A percentile compares a stretch with the other conserved stretches of the same genome.
These are phyloP conservation scores for Dipodascus albidus DNA, from an alignment of 805 yeast genomes.

Conservation along the genomic window DNA sequence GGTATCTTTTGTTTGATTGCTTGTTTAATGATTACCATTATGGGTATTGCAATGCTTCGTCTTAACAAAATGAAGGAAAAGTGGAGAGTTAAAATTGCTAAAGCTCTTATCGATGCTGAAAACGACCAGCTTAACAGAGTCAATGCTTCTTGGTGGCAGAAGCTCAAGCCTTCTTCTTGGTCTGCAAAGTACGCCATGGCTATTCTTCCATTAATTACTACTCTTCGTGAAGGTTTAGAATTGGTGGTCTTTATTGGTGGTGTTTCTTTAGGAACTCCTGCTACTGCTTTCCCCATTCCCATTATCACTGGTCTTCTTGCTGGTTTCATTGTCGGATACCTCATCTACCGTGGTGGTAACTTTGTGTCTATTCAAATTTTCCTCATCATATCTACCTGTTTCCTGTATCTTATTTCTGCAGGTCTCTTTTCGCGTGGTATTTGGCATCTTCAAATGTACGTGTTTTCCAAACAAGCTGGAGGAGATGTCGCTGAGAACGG, in stretches of 20 bases:
- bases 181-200: constrained; percentile 53
- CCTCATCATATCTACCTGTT: constrained; percentile 63
- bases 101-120: constrained; percentile 23
- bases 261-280: constrained; percentile 62
- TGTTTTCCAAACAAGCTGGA: constrained; percentile 66
- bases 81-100: constrained; percentile 57
- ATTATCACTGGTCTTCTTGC: constrained; percentile 43
- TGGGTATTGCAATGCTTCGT: constrained; percentile 78
- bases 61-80: constrained; percentile 73
- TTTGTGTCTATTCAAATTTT: constrained; percentile 66
- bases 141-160: not conserved
- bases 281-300: constrained; percentile 53
- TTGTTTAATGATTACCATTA: constrained; percentile 63
- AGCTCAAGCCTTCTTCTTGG: constrained; percentile 5
- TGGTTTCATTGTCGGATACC: constrained; percentile 54
- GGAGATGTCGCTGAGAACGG: constrained; percentile 82
- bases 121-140: constrained; percentile 9
- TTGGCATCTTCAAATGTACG: constrained; percentile 79
- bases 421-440: constrained; percentile 84
- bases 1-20: constrained; percentile 72
- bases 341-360: constrained; percentile 68
- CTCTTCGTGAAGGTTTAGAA: constrained; percentile 81
- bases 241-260: constrained; percentile 91
- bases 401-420: constrained; percentile 74
- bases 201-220: constrained; percentile 72